Base-by-base conservation (phyloP, 768 basidiomycete genomes). In the Trametes gibbosa region DNA sequence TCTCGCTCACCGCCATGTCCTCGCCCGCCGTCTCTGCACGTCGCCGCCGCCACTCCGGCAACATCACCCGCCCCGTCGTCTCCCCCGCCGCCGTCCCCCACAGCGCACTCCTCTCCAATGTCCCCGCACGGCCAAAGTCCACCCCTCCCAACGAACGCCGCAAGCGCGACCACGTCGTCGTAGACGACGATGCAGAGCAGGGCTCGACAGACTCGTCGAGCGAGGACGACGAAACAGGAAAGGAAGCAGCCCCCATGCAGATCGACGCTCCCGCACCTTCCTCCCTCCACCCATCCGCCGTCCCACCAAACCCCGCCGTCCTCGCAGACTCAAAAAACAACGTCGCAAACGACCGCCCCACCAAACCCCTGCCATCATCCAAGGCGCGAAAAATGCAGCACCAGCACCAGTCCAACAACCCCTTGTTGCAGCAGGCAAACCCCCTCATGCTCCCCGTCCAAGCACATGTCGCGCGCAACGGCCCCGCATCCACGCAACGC, bases 371-470 rank as follows among this genome's bases (percentile, higher is more conserved):
- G 12, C 86, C 65, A 14, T 78, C 79, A 8, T 56, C 49, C 39
- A 84, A 84, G 68, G 62, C 80, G 8, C 79, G 86, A 23, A 84
- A 82, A 71, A 81, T 82, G 76, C 70, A 73, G 64, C 62, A 68
- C 64, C 35, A 59, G 62, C 68, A 76, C 59, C 69, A 76, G 27
- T 45, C 65, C 46, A 73, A 79, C 65, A 80, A 77, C 56, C 79
- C 83, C 3, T 66, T 82, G 24, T 77, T 79, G 7, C 73, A 75
- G 12, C 72, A 77, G 2, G 79, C 84, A 1, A 92, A 92, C 70
- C 91, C 91, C 0, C 79, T 84, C 58, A 88, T 92, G 84, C 75
- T 94, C 5, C 94, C 94, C 29, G 79, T 91, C 0, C 89, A 90
- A 66, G 91, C 91, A 2, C 85, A 86, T 43, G 89, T 92, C 76